Evolutionary conservation across 148 eudicot species (phyloP).

Genomic region (Arctostaphylos glauca): DNA sequence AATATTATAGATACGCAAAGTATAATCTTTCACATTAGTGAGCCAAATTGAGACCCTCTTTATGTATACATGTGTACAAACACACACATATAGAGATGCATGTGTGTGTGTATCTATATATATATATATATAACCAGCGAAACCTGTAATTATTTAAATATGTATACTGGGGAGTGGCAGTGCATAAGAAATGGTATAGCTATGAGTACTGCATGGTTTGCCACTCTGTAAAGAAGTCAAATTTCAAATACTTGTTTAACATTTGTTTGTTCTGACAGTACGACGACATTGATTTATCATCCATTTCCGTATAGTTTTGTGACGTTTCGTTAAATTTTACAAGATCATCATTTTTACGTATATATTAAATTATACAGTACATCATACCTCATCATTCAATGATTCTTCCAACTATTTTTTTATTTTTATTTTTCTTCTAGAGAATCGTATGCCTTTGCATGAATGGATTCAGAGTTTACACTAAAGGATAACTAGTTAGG

Average conservation of each 20-base stretch:
- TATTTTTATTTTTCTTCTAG: not conserved
- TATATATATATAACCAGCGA: too few relatives aligned
- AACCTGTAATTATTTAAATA: too few relatives aligned
- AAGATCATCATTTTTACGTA: not conserved
- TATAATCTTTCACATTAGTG: too few relatives aligned
- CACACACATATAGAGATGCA: too few relatives aligned
- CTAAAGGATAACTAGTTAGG: too few relatives aligned
- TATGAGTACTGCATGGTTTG: slow-evolving; percentile 3
- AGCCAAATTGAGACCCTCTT: too few relatives aligned
- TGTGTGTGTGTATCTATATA: too few relatives aligned
- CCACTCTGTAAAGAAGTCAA: slow-evolving; percentile 18
- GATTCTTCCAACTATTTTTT: not conserved
- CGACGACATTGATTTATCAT: not conserved
- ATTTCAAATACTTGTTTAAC: slow-evolving; percentile 14
- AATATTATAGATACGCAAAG: too few relatives aligned
- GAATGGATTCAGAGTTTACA: too few relatives aligned
- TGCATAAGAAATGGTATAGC: slow-evolving; percentile 4
- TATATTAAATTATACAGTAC: not conserved
- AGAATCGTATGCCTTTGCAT: not conserved
- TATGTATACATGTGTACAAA: too few relatives aligned
- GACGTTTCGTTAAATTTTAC: not conserved
- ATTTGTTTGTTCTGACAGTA: not conserved
- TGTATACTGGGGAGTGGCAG: not conserved
- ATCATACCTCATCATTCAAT: not conserved
- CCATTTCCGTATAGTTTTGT: not conserved